Evolutionary conservation across 2,329 filamentous ascomycete species (phyloP).

Genomic region (Aspergillus spinulosporus): DNA sequence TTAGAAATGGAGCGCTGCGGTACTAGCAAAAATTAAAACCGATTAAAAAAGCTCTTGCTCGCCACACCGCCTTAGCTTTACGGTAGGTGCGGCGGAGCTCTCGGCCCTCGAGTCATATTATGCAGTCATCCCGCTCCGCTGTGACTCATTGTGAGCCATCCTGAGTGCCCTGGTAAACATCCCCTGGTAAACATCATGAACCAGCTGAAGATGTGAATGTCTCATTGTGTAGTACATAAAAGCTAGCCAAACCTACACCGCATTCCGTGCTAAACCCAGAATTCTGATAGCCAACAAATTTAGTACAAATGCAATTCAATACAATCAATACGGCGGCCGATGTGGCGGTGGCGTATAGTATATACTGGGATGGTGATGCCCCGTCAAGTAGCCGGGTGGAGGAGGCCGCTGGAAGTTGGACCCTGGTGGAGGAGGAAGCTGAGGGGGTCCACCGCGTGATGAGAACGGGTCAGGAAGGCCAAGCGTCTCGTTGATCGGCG

Average conservation of each 20-base stretch:
- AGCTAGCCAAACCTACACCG: constrained; percentile 10
- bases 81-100: constrained; percentile 18
- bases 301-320: constrained; percentile 6
- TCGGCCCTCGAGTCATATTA: constrained; percentile 17
- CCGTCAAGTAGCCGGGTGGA: constrained; percentile 30
- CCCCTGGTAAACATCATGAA: too few species aligned
- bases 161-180: not conserved
- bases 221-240: constrained; percentile 4
- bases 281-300: not conserved
- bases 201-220: not conserved
- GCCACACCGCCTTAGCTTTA: constrained; percentile 17
- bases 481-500: constrained; percentile 33
- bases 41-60: constrained; percentile 9
- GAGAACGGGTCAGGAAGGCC: constrained; percentile 42
- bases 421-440: constrained; percentile 43
- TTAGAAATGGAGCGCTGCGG: too few species aligned
- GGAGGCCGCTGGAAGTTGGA: constrained; percentile 39
- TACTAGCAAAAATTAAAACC: constrained; percentile 7
- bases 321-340: constrained; percentile 15
- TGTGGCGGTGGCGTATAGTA: constrained; percentile 28
- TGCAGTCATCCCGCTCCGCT: constrained; percentile 13
- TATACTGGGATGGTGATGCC: constrained; percentile 23
- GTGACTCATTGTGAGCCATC: constrained; percentile 23
- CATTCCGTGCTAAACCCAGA: constrained; percentile 3
- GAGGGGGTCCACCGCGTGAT: constrained; percentile 36